A percentile compares a stretch with the other conserved stretches of the same genome.
phyloP scores from a whole-genome alignment of 75 land plant species.

The Selaginella tamariscina region DNA sequence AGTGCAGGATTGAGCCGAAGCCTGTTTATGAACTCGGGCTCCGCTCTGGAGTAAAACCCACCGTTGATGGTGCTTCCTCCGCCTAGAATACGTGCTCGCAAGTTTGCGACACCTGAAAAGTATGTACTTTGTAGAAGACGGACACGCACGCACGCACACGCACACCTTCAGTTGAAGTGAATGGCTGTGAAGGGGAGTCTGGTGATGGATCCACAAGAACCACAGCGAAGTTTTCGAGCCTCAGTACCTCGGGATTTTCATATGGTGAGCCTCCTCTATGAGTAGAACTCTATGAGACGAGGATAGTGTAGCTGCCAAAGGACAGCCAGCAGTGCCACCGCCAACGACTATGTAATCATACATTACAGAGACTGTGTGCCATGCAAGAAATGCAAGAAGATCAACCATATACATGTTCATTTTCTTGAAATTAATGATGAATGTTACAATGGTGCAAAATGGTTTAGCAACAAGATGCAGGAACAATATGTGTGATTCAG shows the following conservation, averaged over 20 bases:
- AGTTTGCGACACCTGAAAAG: too few relatives aligned
- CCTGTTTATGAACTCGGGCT: neutral
- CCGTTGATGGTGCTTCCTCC: slow-evolving; percentile 9
- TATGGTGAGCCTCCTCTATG: slow-evolving; percentile 8
- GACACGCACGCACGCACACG: too few relatives aligned
- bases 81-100: neutral
- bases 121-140: too few relatives aligned
- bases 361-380: too few relatives aligned
- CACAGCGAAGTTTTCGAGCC: neutral
- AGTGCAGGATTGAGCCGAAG: neutral
- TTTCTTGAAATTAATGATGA: too few relatives aligned
- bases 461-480: too few relatives aligned
- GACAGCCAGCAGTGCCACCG: slow-evolving; percentile 75
- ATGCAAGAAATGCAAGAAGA: too few relatives aligned
- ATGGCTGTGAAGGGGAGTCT: neutral
- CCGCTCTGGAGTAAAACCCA: neutral
- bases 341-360: slow-evolving; percentile 65
- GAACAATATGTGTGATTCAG: too few relatives aligned
- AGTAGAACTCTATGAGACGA: neutral
- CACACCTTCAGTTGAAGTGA: neutral
- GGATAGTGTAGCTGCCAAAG: slow-evolving; percentile 33
- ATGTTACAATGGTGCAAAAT: too few relatives aligned
- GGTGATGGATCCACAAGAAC: neutral
- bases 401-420: too few relatives aligned
- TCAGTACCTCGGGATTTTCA: neutral